Base-by-base conservation (phyloP, 78 protist genomes). In the Dictyostelium brefeldianum region DNA sequence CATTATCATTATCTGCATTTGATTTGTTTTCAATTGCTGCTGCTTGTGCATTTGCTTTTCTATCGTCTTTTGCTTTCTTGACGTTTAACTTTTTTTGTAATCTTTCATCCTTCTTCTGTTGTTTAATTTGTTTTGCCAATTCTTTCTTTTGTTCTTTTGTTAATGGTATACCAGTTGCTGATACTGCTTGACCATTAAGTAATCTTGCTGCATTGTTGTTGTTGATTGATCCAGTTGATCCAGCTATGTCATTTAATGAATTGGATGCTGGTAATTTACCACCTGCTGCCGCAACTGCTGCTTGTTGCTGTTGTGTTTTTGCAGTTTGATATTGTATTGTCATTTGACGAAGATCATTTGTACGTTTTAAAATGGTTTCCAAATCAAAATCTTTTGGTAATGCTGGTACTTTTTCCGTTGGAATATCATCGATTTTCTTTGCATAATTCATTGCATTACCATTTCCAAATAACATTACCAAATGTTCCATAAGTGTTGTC, bases 301-400 rank as follows among this genome's bases (percentile, higher is more conserved):
- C 1, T 27, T 57, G 1, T 43, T 15, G 22, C 31, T 59, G 43
- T 36, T 36, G n/a, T 10, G 64, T 0, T 22, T 43, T 31, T 6
- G 22, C 48, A 31, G 77, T n/a, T 36, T 82, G 74, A 46, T 29
- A 82, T 29, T 69, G 71, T 7, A 50, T 25, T 9, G 92, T 70
- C 57, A 85, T 15, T 12, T 75, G 62, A 12, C 41, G 31, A 4
- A 85, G 54, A 3, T 73, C 74, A 0, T 59, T 9, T 5, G 92
- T 85, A 20, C 78, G 74, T 7, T 59, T 64, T 0, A 75, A n/a
- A 25, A 85, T 62, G 12, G 31, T 59, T 12, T 71, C 43, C 4
- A 85, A 41, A 67, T 85, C 69, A 31, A 85, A 85, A 48, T 85
- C 92, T 56, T n/a, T n/a, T 5, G 92, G 92, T 29, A 62, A 14